These are phyloP conservation scores for Exobasidium cylindrosporum DNA, from an alignment of 1,284 basidiomycete species.

Conservation along the genomic window DNA sequence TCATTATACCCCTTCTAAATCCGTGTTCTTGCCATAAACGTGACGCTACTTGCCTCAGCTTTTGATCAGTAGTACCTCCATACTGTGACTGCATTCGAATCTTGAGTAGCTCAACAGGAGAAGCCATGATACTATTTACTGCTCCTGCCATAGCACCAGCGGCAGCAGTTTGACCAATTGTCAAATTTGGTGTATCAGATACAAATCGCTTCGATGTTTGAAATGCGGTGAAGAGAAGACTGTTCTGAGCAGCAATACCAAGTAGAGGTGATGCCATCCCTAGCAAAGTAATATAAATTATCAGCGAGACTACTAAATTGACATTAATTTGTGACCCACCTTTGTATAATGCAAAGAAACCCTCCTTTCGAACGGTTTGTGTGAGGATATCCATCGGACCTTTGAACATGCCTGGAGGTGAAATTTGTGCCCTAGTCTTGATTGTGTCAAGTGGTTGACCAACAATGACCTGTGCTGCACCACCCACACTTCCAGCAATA, in stretches of 20 bases:
- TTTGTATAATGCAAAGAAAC: slow-evolving; percentile 35
- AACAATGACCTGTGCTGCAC: slow-evolving; percentile 40
- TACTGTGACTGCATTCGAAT: slow-evolving; percentile 97
- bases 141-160: slow-evolving; percentile 90
- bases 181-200: slow-evolving; percentile 72
- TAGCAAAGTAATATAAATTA: slow-evolving; percentile 56
- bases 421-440: slow-evolving; percentile 35
- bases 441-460: slow-evolving; percentile 44
- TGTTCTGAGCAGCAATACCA: slow-evolving; percentile 95
- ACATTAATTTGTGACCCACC: too few relatives aligned
- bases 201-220: slow-evolving; percentile 75
- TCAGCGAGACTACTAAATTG: too few relatives aligned
- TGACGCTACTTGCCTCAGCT: slow-evolving; percentile 67
- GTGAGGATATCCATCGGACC: slow-evolving; percentile 36
- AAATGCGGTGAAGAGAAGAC: slow-evolving; percentile 87
- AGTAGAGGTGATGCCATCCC: slow-evolving; percentile 83
- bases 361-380: slow-evolving; percentile 26
- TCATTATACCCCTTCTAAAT: slow-evolving; percentile 81
- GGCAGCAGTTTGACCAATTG: slow-evolving; percentile 72
- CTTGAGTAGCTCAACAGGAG: slow-evolving; percentile 70
- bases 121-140: slow-evolving; percentile 69
- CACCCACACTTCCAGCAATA: slow-evolving; percentile 31
- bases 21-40: slow-evolving; percentile 82
- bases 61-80: slow-evolving; percentile 61
- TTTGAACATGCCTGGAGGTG: slow-evolving; percentile 25